Conservation (phyloP, 148 eudicot genomes). For the Camellia sinensis region DNA sequence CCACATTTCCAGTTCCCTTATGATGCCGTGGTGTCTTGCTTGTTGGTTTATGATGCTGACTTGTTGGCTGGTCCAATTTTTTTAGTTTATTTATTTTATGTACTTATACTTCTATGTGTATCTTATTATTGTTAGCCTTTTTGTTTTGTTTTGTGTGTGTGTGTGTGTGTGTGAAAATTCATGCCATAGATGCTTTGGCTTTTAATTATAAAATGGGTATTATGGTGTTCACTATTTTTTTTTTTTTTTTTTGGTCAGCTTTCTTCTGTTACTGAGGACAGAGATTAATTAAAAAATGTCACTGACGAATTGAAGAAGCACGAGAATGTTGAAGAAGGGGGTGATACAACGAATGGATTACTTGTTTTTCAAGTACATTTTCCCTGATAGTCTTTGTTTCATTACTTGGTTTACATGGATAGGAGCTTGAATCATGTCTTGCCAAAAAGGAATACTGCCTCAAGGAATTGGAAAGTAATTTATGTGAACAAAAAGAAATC, state of each 20-base stretch:
- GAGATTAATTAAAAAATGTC: slow-evolving; percentile 51
- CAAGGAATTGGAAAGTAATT: slow-evolving; percentile 26
- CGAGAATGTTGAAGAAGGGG: slow-evolving; percentile 42
- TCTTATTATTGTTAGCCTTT: not conserved
- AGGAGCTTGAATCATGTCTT: slow-evolving; percentile 80
- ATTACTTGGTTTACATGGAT: slow-evolving; percentile 24
- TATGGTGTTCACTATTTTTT: not conserved
- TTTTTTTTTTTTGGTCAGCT: slow-evolving; percentile 45
- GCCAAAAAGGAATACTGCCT: slow-evolving; percentile 48
- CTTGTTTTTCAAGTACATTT: not conserved
- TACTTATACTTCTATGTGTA: no score
- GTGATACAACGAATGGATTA: slow-evolving; percentile 36
- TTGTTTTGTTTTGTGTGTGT: not conserved
- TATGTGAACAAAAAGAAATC: slow-evolving; percentile 58
- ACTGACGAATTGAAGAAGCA: slow-evolving; percentile 45
- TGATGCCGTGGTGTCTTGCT: not conserved
- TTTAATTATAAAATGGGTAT: not conserved
- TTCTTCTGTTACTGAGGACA: slow-evolving; percentile 67
- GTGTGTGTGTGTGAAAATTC: not conserved
- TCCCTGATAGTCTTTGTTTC: slow-evolving; percentile 14
- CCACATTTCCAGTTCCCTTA: not conserved
- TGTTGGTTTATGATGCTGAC: not conserved
- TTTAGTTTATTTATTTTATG: not conserved
- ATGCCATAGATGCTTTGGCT: not conserved
- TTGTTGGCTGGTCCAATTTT: not conserved